Percentiles rank a stretch among this genome's conserved stretches.
Conservation (phyloP, 2,329 filamentous ascomycete species). For the Microdochium paspali region DNA sequence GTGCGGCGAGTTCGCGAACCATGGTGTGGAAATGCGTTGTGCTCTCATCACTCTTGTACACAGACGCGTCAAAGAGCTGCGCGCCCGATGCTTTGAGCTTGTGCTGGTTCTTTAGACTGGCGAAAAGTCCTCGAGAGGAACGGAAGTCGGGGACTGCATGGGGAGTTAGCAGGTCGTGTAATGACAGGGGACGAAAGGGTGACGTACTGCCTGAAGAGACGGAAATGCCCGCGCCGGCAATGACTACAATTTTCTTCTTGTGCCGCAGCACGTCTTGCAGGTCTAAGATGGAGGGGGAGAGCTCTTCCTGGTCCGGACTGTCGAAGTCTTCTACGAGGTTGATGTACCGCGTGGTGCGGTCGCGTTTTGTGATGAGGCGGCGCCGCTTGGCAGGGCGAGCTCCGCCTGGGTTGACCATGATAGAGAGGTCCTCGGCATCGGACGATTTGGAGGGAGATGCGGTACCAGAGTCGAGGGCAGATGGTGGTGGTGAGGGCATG, state of each 20-base stretch:
- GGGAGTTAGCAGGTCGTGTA: slow-evolving; percentile 10
- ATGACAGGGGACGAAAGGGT: slow-evolving; percentile 8
- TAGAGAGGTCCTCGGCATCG: slow-evolving; percentile 26
- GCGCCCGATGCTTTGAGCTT: slow-evolving; percentile 91
- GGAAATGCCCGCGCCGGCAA: slow-evolving; percentile 93
- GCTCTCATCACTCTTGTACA: slow-evolving; percentile 85
- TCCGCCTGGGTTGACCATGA: slow-evolving; percentile 40
- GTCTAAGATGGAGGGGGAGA: slow-evolving; percentile 63
- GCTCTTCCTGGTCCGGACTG: slow-evolving; percentile 43
- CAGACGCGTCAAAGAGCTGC: slow-evolving; percentile 91
- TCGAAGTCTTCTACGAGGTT: slow-evolving; percentile 53
- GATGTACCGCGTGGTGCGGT: slow-evolving; percentile 70
- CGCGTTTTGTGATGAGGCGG: slow-evolving; percentile 46
- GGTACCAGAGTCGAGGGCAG: slow-evolving; percentile 33
- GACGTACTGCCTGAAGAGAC: slow-evolving; percentile 83
- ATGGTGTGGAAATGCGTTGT: slow-evolving; percentile 92
- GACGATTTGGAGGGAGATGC: slow-evolving; percentile 40
- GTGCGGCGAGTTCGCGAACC: slow-evolving; percentile 78
- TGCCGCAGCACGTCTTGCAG: slow-evolving; percentile 46
- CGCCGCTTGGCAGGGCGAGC: slow-evolving; percentile 68
- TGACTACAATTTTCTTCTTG: slow-evolving; percentile 93
- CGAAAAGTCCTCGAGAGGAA: slow-evolving; percentile 83
- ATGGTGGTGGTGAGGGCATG: slow-evolving; percentile 40
- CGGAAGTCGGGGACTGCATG: slow-evolving; percentile 81
- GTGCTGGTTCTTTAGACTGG: slow-evolving; percentile 73